phyloP scores from a whole-genome alignment of 495 filamentous ascomycete species.

The Trichoderma reesei region DNA sequence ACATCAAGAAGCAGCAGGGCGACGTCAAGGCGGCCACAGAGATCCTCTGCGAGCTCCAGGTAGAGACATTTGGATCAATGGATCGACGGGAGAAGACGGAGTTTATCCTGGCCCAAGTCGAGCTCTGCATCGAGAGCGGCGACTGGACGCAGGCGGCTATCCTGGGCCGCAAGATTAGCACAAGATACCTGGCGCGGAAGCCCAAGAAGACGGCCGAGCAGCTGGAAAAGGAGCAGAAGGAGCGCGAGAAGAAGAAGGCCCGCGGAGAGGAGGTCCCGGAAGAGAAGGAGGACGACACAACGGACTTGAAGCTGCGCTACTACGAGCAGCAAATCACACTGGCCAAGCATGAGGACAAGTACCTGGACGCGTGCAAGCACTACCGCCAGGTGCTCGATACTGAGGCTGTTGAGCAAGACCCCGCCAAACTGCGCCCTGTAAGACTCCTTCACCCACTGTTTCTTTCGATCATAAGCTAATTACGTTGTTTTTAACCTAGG shows the following conservation, averaged over 20 bases:
- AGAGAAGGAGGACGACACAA: constrained; percentile 79
- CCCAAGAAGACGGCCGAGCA: constrained; percentile 81
- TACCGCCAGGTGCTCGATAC: constrained; percentile 94
- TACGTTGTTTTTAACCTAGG: constrained; percentile 40
- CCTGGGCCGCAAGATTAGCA: constrained; percentile 93
- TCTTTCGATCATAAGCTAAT: constrained; percentile 6
- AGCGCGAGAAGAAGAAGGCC: constrained; percentile 63
- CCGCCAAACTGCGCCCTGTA: constrained; percentile 74
- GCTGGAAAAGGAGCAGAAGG: constrained; percentile 80
- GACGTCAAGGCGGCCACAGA: constrained; percentile 84
- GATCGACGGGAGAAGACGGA: constrained; percentile 93
- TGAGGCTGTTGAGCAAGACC: constrained; percentile 82
- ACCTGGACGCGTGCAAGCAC: constrained; percentile 93
- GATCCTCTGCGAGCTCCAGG: constrained; percentile 92
- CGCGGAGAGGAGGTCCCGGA: constrained; percentile 72
- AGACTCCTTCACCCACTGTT: constrained; percentile 21
- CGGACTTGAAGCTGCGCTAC: constrained; percentile 89
- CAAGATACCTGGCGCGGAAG: constrained; percentile 76
- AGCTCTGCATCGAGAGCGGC: constrained; percentile 85
- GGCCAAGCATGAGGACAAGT: constrained; percentile 93
- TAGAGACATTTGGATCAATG: constrained; percentile 99
- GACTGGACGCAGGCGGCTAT: constrained; percentile 96
- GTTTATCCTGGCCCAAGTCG: constrained; percentile 93
- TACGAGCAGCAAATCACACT: constrained; percentile 94
- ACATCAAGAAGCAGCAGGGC: constrained; percentile 93